Percentiles rank a stretch among this genome's conserved stretches.
Evolutionary conservation across 1,284 basidiomycete species (phyloP).

Genomic region (Paramarasmius palmivorus): DNA sequence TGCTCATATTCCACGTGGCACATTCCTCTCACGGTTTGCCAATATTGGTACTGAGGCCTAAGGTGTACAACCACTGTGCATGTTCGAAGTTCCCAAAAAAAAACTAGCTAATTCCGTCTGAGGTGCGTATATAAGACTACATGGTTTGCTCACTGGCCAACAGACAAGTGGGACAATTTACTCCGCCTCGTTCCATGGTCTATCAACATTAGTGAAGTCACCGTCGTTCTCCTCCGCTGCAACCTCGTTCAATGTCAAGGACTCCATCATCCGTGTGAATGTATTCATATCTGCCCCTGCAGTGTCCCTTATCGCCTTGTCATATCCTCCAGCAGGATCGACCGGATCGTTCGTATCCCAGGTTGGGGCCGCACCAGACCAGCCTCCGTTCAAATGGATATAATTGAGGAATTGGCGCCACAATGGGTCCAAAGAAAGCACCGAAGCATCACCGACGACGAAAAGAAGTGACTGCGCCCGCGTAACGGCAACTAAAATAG

Average conservation of each 20-base stretch:
- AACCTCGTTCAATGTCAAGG: slow-evolving; percentile 9
- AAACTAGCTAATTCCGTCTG: too few species aligned
- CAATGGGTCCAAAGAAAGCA: slow-evolving; percentile 57
- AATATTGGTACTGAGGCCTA: too few species aligned
- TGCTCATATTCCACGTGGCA: too few species aligned
- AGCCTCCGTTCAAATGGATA: slow-evolving; percentile 46
- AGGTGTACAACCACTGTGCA: too few species aligned
- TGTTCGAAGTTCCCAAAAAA: too few species aligned
- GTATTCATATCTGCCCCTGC: slow-evolving; percentile 13
- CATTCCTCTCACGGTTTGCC: too few species aligned
- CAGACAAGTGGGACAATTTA: too few species aligned
- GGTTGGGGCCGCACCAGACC: slow-evolving; percentile 44
- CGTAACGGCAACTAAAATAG: slow-evolving; percentile 53
- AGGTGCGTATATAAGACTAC: too few species aligned
- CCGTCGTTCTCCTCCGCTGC: slow-evolving; percentile 7
- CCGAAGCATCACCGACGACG: slow-evolving; percentile 52
- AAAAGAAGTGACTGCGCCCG: slow-evolving; percentile 57
- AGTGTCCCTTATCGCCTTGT: slow-evolving; percentile 3
- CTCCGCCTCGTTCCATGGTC: slow-evolving; percentile 13
- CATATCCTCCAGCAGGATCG: slow-evolving; percentile 11
- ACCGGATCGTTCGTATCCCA: slow-evolving; percentile 43
- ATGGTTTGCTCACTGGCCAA: too few species aligned
- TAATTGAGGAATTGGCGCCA: slow-evolving; percentile 58
- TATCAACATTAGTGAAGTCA: slow-evolving; percentile 8
- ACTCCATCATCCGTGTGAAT: slow-evolving; percentile 14